These are phyloP conservation scores for Talaromyces liani DNA, from an alignment of 495 filamentous ascomycete genomes.

Conservation along the genomic window DNA sequence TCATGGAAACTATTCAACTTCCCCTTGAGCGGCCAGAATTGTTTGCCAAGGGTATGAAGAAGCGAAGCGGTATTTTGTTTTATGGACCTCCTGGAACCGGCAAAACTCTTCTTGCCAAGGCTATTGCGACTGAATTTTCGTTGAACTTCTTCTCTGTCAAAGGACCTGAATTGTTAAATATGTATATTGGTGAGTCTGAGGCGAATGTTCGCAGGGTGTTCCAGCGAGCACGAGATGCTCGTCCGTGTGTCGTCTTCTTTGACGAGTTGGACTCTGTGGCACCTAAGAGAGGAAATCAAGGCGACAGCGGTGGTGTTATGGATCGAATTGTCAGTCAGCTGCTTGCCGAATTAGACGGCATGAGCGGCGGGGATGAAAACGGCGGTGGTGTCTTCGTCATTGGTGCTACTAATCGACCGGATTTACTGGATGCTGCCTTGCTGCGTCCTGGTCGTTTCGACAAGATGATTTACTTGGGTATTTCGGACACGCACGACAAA, in stretches of 20 bases:
- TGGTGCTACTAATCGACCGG: constrained; percentile 91
- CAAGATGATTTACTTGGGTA: constrained; percentile 97
- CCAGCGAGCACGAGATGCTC: constrained; percentile 84
- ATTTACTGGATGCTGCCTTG: constrained; percentile 85
- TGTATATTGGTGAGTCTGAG: constrained; percentile 99
- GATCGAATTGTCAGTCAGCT: constrained; percentile 96
- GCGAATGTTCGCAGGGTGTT: constrained; percentile 96
- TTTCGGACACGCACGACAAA: constrained; percentile 94
- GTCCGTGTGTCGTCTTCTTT: constrained; percentile 98
- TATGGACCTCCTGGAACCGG: constrained; percentile 96
- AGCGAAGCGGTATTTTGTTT: constrained; percentile 94
- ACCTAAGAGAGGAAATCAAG: constrained; percentile 95
- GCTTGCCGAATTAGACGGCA: constrained; percentile 90
- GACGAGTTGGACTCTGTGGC: constrained; percentile 97
- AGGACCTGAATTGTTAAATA: constrained; percentile 93
- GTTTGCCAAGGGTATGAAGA: constrained; percentile 98
- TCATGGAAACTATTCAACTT: constrained; percentile 94
- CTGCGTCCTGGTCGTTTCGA: constrained; percentile 91
- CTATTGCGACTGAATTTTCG: constrained; percentile 96
- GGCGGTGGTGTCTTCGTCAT: constrained; percentile 93
- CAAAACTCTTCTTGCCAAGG: constrained; percentile 94
- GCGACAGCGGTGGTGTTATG: constrained; percentile 98
- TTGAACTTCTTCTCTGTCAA: constrained; percentile 99
- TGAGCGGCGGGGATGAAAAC: constrained; percentile 86
- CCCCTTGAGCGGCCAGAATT: constrained; percentile 88